These are phyloP conservation scores for Casuarina equisetifolia DNA, from an alignment of 306 rosid species.

Conservation along the genomic window DNA sequence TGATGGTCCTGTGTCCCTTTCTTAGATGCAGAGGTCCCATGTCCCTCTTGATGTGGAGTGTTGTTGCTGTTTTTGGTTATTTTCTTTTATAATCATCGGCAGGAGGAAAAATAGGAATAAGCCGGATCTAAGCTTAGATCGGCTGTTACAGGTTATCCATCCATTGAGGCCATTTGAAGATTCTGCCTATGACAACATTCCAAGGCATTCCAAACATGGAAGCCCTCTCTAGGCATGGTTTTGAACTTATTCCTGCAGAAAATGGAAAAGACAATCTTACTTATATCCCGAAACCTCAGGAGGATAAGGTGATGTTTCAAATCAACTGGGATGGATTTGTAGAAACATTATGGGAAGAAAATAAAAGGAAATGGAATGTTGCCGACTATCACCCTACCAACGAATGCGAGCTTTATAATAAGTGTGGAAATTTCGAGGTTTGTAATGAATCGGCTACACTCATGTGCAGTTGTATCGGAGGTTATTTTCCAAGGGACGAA, in stretches of 20 bases:
- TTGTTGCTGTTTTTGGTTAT: too few species aligned
- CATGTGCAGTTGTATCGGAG: conserved; percentile 52
- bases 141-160: too few species aligned
- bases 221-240: conserved; percentile 42
- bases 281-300: conserved; percentile 18
- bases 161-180: too few species aligned
- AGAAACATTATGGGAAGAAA: conserved; percentile 47
- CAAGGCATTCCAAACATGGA: conserved; percentile 49
- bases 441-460: conserved; percentile 39
- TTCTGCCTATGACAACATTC: too few species aligned
- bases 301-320: conserved; percentile 51
- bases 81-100: too few species aligned
- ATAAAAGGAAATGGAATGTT: conserved; percentile 34
- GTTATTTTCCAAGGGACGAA: conserved; percentile 41
- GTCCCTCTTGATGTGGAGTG: too few species aligned
- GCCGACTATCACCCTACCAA: conserved; percentile 41
- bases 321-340: conserved; percentile 59
- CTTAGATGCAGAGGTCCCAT: too few species aligned
- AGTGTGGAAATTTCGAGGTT: conserved; percentile 62
- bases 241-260: conserved; percentile 27
- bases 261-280: conserved; percentile 30
- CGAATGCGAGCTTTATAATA: conserved; percentile 59
- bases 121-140: too few species aligned
- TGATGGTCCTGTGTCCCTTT: too few species aligned
- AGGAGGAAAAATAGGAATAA: too few species aligned